Evolutionary conservation across 1,284 basidiomycete species (phyloP).

Genomic region (Apiotrichum sp.): DNA sequence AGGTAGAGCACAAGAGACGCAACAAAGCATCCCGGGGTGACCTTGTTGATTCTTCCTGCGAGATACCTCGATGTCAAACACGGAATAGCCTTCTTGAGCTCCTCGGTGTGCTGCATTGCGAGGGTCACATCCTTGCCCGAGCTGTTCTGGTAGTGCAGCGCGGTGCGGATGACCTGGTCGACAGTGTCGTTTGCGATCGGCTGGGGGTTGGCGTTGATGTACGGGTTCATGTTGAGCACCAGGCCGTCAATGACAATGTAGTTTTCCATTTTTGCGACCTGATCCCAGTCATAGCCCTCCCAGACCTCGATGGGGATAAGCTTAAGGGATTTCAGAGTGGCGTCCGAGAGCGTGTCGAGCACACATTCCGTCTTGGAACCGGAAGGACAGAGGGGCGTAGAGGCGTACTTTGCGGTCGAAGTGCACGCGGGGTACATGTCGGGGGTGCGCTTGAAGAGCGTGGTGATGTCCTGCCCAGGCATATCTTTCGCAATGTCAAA

Average conservation of each 20-base stretch:
- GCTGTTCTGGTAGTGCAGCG: slow-evolving; percentile 54
- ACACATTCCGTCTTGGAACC: slow-evolving; percentile 9
- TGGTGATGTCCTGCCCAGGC: slow-evolving; percentile 82
- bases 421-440: slow-evolving; percentile 61
- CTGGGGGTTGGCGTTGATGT: slow-evolving; percentile 66
- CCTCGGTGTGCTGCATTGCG: slow-evolving; percentile 67
- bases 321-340: slow-evolving; percentile 56
- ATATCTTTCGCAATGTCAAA: slow-evolving; percentile 54
- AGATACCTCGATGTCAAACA: slow-evolving; percentile 80
- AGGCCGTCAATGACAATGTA: slow-evolving; percentile 87
- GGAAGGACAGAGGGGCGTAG: slow-evolving; percentile 62
- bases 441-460: slow-evolving; percentile 66
- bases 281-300: slow-evolving; percentile 83
- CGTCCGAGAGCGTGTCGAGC: background rate
- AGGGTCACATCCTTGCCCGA: slow-evolving; percentile 85
- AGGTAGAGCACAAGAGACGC: slow-evolving; percentile 84
- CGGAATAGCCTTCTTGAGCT: slow-evolving; percentile 61
- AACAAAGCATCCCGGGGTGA: slow-evolving; percentile 92
- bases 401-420: slow-evolving; percentile 57
- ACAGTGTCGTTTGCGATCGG: slow-evolving; percentile 68
- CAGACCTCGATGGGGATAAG: slow-evolving; percentile 60
- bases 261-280: slow-evolving; percentile 61
- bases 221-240: slow-evolving; percentile 88
- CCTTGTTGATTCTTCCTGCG: slow-evolving; percentile 93
- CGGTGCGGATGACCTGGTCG: slow-evolving; percentile 73